These are phyloP conservation scores for Globisporangium apiculatum DNA, from an alignment of 352 stramenopile species.

Conservation along the genomic window DNA sequence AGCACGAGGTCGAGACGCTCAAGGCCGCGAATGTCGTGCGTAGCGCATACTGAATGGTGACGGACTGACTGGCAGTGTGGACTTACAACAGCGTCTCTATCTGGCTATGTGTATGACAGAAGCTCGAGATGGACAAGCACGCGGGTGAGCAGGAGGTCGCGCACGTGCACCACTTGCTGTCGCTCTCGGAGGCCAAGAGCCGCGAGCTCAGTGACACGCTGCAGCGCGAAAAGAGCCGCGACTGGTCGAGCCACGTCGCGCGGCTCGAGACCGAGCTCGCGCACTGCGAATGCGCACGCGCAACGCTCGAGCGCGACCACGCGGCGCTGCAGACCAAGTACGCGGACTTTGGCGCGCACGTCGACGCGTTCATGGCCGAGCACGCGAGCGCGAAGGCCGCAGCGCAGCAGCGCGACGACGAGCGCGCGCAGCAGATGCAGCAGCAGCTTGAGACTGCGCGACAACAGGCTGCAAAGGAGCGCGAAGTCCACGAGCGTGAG, in stretches of 20 bases:
- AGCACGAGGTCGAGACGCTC: constrained; percentile 24
- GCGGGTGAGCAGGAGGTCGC: constrained; percentile 39
- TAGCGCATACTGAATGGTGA: neutral
- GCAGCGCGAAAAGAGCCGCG: constrained; percentile 32
- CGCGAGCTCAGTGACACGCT: constrained; percentile 33
- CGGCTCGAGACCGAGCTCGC: constrained; percentile 42
- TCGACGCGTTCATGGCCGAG: constrained; percentile 73
- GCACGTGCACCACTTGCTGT: constrained; percentile 49
- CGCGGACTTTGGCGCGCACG: constrained; percentile 62
- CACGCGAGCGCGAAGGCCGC: constrained; percentile 40
- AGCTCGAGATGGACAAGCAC: constrained; percentile 42
- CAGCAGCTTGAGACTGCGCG: constrained; percentile 27
- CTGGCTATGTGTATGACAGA: constrained; percentile 15
- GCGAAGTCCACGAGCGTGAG: constrained; percentile 41
- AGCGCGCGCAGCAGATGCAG: constrained; percentile 28
- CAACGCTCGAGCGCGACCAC: constrained; percentile 36
- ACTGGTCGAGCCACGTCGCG: constrained; percentile 40
- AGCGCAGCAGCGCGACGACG: constrained; percentile 23
- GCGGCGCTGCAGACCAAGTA: constrained; percentile 58
- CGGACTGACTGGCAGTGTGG: too few relatives aligned
- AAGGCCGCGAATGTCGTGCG: constrained; percentile 20
- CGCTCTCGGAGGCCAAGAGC: constrained; percentile 36
- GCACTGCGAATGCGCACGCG: constrained; percentile 27
- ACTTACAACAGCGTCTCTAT: neutral
- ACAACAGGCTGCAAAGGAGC: constrained; percentile 39